phyloP scores from a whole-genome alignment of 208 protist species.

The Angomonas deanei region DNA sequence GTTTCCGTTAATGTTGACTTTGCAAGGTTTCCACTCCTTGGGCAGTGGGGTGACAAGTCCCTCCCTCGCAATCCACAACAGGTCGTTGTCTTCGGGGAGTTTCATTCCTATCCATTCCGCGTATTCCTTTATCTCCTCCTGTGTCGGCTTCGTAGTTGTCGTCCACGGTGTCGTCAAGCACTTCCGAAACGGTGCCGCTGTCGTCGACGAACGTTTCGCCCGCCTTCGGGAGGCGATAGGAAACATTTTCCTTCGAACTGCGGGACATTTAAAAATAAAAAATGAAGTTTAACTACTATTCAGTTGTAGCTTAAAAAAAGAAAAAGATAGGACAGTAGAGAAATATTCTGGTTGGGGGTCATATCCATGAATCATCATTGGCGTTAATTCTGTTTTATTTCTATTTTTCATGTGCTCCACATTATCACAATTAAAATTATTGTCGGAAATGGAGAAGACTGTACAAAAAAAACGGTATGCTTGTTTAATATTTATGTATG shows the following conservation, averaged over 20 bases:
- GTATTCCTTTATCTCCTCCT: conserved; percentile 90
- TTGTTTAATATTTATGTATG: background rate
- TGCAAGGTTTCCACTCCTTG: conserved; percentile 92
- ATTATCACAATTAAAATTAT: background rate
- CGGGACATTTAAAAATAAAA: background rate
- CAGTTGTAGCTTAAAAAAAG: background rate
- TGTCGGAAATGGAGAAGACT: background rate
- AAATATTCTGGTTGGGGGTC: too few species aligned
- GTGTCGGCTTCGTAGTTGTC: conserved; percentile 87
- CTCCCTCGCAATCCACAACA: conserved; percentile 91
- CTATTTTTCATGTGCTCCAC: too few species aligned
- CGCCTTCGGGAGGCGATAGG: conserved; percentile 30
- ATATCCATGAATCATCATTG: too few species aligned
- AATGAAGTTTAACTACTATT: too few species aligned
- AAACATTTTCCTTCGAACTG: background rate
- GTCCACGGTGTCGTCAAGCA: conserved; percentile 84
- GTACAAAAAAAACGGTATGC: background rate
- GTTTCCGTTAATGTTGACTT: conserved; percentile 50
- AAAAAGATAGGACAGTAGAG: conserved; percentile 7
- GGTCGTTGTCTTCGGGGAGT: conserved; percentile 79
- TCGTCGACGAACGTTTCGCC: conserved; percentile 76
- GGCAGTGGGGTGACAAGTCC: conserved; percentile 93
- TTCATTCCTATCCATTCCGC: conserved; percentile 92
- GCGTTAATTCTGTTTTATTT: too few species aligned
- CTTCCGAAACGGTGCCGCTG: conserved; percentile 81